These are phyloP conservation scores for Zygosaccharomyces lentus DNA, from an alignment of 805 yeast species.

Conservation along the genomic window DNA sequence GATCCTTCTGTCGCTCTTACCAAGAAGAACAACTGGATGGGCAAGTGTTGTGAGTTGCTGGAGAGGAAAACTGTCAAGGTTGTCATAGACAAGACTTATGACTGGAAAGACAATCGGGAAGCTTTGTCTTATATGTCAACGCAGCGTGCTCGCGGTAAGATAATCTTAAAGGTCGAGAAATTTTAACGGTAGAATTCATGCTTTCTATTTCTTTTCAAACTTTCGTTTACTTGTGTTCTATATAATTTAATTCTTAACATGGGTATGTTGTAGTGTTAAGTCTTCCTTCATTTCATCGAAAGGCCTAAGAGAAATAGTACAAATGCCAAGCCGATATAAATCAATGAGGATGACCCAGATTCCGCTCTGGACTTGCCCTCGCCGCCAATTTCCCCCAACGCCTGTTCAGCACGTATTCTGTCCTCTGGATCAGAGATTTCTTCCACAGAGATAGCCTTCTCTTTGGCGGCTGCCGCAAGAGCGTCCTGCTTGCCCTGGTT, in stretches of 20 bases:
- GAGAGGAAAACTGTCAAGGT: conserved; percentile 44
- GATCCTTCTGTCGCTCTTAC: conserved; percentile 31
- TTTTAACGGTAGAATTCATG: conserved; percentile 26
- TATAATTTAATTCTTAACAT: conserved; percentile 9
- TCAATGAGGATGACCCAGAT: conserved; percentile 16
- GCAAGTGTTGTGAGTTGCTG: conserved; percentile 43
- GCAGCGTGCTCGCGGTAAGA: conserved; percentile 63
- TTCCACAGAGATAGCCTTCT: conserved; percentile 35
- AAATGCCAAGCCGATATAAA: conserved; percentile 36
- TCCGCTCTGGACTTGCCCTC: conserved; percentile 9
- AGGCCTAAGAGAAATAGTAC: conserved; percentile 32
- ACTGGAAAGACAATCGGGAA: conserved; percentile 49
- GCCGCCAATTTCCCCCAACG: conserved; percentile 18
- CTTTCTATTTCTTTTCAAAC: not conserved
- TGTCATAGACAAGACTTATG: conserved; percentile 51
- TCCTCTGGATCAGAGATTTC: conserved; percentile 63
- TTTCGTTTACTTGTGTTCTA: conserved; percentile 10
- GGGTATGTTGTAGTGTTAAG: conserved; percentile 3
- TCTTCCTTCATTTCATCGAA: conserved; percentile 27
- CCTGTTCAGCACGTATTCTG: conserved; percentile 48
- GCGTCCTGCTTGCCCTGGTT: conserved; percentile 21
- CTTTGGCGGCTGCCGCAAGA: conserved; percentile 30
- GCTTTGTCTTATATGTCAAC: conserved; percentile 52
- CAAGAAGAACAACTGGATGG: conserved; percentile 38
- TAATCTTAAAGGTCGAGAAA: conserved; percentile 47